Evolutionary conservation across 768 basidiomycete genomes (phyloP).

Genomic region (Tylopilus balloui): DNA sequence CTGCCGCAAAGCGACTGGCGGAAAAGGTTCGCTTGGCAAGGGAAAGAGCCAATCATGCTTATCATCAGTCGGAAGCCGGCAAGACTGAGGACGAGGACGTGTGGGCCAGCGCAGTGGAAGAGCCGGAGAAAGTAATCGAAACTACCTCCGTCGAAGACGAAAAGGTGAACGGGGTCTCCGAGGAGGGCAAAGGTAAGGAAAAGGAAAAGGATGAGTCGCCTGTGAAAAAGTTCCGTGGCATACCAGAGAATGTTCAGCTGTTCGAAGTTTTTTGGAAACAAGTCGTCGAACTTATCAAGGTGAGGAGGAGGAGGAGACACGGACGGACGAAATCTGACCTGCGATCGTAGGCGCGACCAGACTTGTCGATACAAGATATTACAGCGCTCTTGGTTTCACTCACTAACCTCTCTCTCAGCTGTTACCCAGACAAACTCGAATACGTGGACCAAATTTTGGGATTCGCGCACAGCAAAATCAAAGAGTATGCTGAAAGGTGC

Average conservation of each 20-base stretch:
- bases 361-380: constrained; percentile 95
- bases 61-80: constrained; percentile 29
- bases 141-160: not conserved
- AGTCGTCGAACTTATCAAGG: constrained; percentile 96
- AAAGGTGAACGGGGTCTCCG: constrained; percentile 19
- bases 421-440: constrained; percentile 95
- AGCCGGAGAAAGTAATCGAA: constrained; percentile 18
- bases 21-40: constrained; percentile 80
- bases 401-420: constrained; percentile 91
- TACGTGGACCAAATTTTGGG: constrained; percentile 95
- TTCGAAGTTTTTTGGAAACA: constrained; percentile 99
- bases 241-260: constrained; percentile 90
- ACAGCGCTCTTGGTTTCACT: constrained; percentile 94
- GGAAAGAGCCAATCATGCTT: constrained; percentile 52
- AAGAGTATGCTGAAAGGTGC: constrained; percentile 79
- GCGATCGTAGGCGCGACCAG: constrained; percentile 77
- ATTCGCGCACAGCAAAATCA: constrained; percentile 82
- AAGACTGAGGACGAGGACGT: constrained; percentile 23
- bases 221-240: constrained; percentile 85
- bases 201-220: constrained; percentile 56
- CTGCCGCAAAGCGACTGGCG: constrained; percentile 81
- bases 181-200: constrained; percentile 41
- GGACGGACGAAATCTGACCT: not conserved
- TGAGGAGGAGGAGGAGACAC: constrained; percentile 32
- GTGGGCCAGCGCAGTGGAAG: constrained; percentile 23